Evolutionary conservation across 257 asterid genomes (phyloP).

Genomic region (Penstemon davidsonii): DNA sequence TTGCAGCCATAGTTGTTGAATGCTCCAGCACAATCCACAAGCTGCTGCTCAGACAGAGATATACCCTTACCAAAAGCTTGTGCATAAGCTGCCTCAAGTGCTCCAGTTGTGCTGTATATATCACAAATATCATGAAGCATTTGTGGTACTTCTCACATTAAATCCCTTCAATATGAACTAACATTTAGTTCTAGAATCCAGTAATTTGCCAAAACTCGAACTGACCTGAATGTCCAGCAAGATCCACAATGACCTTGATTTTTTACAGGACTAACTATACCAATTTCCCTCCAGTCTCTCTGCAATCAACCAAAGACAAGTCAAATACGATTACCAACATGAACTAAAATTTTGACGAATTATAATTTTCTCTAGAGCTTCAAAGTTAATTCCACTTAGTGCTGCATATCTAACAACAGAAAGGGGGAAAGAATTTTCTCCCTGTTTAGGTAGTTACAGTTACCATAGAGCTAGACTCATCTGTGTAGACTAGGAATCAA

Average conservation of each 20-base stretch:
- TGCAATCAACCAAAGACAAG: conserved; percentile 33
- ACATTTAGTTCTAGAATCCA: not conserved
- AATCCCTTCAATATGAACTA: not conserved
- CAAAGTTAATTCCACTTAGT: too few relatives aligned
- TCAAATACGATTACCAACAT: conserved; percentile 18
- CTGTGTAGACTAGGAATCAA: too few relatives aligned
- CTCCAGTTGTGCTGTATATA: conserved; percentile 85
- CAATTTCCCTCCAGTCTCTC: conserved; percentile 91
- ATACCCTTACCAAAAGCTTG: conserved; percentile 78
- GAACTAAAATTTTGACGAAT: not conserved
- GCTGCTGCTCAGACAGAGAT: conserved; percentile 96
- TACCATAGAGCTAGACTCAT: too few relatives aligned
- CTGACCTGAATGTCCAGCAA: conserved; percentile 98
- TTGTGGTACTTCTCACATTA: not conserved
- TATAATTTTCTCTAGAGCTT: conserved; percentile 14
- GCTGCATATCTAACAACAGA: too few relatives aligned
- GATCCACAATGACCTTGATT: conserved; percentile 91
- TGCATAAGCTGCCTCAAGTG: conserved; percentile 91
- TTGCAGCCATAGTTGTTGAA: conserved; percentile 94
- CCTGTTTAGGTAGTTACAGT: too few relatives aligned
- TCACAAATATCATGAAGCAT: conserved; percentile 1
- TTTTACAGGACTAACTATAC: conserved; percentile 92
- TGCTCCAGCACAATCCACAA: conserved; percentile 93
- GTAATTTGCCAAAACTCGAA: conserved; percentile 13
- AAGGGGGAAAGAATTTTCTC: too few relatives aligned